Evolutionary conservation across 2,329 filamentous ascomycete genomes (phyloP), one percentile per base, ranked within the genome.

Genomic region (Orbilia quercus): DNA sequence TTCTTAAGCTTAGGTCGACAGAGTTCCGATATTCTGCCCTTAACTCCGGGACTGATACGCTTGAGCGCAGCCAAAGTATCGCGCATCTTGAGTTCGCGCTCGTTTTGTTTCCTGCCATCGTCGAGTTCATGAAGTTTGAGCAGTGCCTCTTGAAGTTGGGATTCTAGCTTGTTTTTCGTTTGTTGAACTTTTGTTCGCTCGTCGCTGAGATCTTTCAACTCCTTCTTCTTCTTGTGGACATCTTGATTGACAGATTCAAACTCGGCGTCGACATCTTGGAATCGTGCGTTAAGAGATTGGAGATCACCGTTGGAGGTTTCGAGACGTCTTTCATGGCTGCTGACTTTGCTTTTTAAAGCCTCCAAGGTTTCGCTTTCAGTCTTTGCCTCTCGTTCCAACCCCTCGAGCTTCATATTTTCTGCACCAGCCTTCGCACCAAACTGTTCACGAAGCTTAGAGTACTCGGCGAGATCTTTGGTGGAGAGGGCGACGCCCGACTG

Each of bases 1-100:
- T 97, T 98, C 82, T 96, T 97, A 82, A 97, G 92, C 81, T 97
- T 98, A 0, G 95, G 94, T 76, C 91, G 93, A 82, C 95, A 97
- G 44, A 99, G 86, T 76, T 96, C 92, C 75, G 92, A 91, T 48
- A 98, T 87, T 48, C 94, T 89, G 18, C 95, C 95, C 76, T 91
- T 91, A 47, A 99, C 94, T 50, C 94, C 94, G 0, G 92, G 91
- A 77, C 92, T 96, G 75, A 96, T 90, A 58, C 92, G 90, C 81
- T 96, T 96, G 78, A 99, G 84, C 31, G 91, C 89, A 9, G 89
- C 88, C 34, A 98, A 89, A 79, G 91, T 90, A 79, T 96, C 93
- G 78, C 91, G 92, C 78, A 90, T 88, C 70, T 88, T 85, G 23
- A 86, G 82, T 79, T 98, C 94, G 79, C 88, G 91, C 78, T 93